Evolutionary conservation across 257 asterid genomes (phyloP).

Genomic region (Solanum sejunctum): DNA sequence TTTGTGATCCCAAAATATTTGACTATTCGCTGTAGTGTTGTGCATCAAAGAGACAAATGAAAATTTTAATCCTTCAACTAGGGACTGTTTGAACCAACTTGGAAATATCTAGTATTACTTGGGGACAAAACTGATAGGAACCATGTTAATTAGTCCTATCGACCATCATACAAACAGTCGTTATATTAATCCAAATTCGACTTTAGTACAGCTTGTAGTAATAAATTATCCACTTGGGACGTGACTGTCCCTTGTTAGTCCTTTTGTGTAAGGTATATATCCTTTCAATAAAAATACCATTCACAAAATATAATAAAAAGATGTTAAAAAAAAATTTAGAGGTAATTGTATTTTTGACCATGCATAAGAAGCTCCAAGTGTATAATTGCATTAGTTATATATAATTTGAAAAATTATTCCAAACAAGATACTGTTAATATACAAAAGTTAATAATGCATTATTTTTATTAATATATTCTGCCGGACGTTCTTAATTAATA

Average conservation of each 20-base stretch:
- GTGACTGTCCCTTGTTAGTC: not conserved
- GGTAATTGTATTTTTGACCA: too few relatives aligned
- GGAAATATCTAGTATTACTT: not conserved
- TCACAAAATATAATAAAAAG: too few relatives aligned
- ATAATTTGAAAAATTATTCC: too few relatives aligned
- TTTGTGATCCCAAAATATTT: not conserved
- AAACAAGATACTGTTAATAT: too few relatives aligned
- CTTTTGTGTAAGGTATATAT: not conserved
- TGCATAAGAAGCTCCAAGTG: too few relatives aligned
- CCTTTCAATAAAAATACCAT: not conserved
- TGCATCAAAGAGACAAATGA: slow-evolving; percentile 4
- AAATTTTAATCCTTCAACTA: too few relatives aligned
- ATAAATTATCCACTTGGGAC: not conserved
- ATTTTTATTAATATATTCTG: too few relatives aligned
- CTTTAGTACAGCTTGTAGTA: not conserved
- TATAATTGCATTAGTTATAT: too few relatives aligned
- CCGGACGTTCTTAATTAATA: too few relatives aligned
- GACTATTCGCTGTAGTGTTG: slow-evolving; percentile 30
- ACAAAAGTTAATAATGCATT: too few relatives aligned
- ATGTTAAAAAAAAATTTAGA: too few relatives aligned
- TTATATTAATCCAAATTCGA: not conserved
- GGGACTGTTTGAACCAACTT: not conserved
- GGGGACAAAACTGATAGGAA: not conserved
- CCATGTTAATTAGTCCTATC: not conserved
- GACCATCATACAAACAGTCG: not conserved